A percentile compares a stretch with the other conserved stretches of the same genome.
Conservation (phyloP, 495 filamentous ascomycete genomes). For the Talaromyces proteolyticus region DNA sequence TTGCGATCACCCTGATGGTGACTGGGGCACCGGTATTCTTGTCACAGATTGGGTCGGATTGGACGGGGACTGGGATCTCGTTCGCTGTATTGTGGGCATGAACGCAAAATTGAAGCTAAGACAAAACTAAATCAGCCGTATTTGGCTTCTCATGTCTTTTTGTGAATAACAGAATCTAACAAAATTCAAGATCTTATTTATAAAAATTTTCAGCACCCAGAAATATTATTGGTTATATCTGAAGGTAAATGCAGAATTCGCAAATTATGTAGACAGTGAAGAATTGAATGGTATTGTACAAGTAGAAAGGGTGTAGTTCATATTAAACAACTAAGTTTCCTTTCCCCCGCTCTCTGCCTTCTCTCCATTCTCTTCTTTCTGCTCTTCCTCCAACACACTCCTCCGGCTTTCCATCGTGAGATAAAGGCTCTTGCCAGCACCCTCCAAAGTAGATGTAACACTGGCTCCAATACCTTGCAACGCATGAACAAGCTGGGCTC, state of each 20-base stretch:
- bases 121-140: slow-evolving; percentile 12
- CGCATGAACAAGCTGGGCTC: slow-evolving; percentile 72
- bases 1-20: slow-evolving; percentile 47
- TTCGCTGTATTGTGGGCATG: slow-evolving; percentile 85
- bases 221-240: too few relatives aligned
- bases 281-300: slow-evolving; percentile 34
- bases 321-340: slow-evolving; percentile 17
- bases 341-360: slow-evolving; percentile 29
- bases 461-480: slow-evolving; percentile 70
- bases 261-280: neutral
- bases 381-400: slow-evolving; percentile 70
- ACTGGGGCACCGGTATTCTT: slow-evolving; percentile 85
- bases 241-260: neutral
- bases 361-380: slow-evolving; percentile 33
- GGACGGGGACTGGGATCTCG: slow-evolving; percentile 89
- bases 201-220: too few relatives aligned
- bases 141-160: too few relatives aligned
- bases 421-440: slow-evolving; percentile 72
- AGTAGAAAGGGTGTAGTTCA: slow-evolving; percentile 9
- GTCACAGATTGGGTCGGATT: slow-evolving; percentile 91
- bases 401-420: slow-evolving; percentile 75
- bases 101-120: slow-evolving; percentile 68
- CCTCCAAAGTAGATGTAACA: slow-evolving; percentile 68
- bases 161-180: too few relatives aligned
- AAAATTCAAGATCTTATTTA: too few relatives aligned